Percentiles rank a stretch among this genome's conserved stretches.
These are phyloP conservation scores for Marasmius tenuissimus DNA, from an alignment of 1,284 basidiomycete genomes.

Conservation along the genomic window DNA sequence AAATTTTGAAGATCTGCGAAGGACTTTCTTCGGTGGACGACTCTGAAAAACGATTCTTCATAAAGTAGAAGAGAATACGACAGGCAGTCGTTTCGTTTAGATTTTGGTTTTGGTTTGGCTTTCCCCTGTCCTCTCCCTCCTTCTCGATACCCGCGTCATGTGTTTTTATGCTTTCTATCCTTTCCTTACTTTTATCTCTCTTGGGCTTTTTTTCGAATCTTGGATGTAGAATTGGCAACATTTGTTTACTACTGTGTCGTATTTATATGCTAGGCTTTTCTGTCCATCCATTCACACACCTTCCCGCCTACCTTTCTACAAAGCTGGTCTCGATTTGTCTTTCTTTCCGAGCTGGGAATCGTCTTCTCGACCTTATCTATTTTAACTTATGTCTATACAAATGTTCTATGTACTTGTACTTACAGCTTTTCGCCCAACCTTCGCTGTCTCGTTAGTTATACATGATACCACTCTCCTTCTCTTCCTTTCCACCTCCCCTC, in stretches of 20 bases:
- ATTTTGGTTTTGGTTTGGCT: not conserved
- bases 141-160: not conserved
- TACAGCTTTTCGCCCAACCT: not conserved
- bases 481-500: not conserved
- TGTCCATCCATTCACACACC: not conserved
- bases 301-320: no score
- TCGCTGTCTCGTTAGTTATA: not conserved
- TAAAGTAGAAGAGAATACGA: no score
- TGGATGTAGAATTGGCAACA: not conserved
- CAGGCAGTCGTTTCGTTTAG: not conserved
- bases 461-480: not conserved
- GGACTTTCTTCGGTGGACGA: no score
- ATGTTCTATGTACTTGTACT: not conserved
- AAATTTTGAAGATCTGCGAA: no score
- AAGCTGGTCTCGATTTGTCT: not conserved
- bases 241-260: not conserved
- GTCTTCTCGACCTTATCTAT: not conserved
- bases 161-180: not conserved
- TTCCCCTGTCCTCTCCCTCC: not conserved
- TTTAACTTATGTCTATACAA: not conserved
- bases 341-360: not conserved
- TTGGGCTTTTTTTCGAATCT: not conserved
- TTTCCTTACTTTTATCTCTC: not conserved
- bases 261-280: not conserved
- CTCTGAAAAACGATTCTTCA: no score